A percentile compares a stretch with the other conserved stretches of the same genome.
Evolutionary conservation across 2,329 filamentous ascomycete species (phyloP).

Genomic region (Fusarium tanahbumbuense): DNA sequence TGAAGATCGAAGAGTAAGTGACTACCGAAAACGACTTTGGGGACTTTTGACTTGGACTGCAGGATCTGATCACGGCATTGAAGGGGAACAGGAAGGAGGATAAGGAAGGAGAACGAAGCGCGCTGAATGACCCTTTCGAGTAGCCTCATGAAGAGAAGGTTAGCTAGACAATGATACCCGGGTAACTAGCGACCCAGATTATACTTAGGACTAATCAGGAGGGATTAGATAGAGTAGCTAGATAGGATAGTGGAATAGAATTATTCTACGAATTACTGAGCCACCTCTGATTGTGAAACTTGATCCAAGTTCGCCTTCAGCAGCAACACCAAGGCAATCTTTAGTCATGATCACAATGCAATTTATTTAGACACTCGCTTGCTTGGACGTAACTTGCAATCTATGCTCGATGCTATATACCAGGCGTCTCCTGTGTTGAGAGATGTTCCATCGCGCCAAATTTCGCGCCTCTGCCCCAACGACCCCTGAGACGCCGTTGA

Average conservation of each 20-base stretch:
- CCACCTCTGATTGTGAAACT: background rate
- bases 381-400: rapidly evolving
- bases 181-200: background rate
- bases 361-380: background rate
- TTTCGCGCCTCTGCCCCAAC: background rate
- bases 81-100: too few species aligned
- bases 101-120: background rate
- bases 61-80: background rate
- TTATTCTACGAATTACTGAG: background rate
- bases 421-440: background rate
- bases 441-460: too few species aligned
- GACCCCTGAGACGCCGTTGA: background rate
- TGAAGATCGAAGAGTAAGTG: background rate
- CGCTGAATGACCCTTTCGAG: background rate
- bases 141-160: background rate
- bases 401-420: rapidly evolving
- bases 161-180: background rate
- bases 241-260: background rate
- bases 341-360: background rate
- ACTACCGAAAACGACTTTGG: background rate
- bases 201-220: background rate
- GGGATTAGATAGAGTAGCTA: background rate
- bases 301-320: background rate
- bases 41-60: background rate
- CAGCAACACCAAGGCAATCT: too few species aligned